These are phyloP conservation scores for Emergomyces orientalis DNA, from an alignment of 2,329 filamentous ascomycete species.

Conservation along the genomic window DNA sequence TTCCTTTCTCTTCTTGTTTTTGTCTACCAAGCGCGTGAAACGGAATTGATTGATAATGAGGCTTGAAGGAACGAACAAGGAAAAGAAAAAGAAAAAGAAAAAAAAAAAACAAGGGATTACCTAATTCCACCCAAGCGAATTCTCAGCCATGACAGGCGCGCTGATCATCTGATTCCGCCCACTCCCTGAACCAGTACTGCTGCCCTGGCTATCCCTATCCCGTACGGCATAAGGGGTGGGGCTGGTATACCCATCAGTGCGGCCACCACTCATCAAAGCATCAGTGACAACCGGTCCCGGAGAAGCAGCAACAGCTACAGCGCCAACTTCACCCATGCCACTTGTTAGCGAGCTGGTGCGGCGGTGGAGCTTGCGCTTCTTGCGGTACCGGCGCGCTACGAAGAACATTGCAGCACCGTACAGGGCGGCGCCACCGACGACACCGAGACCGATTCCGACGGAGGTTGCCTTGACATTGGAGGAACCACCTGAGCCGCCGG, in stretches of 20 bases:
- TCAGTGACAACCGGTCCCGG: conserved; percentile 31
- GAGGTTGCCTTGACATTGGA: conserved; percentile 38
- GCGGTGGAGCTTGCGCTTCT: conserved; percentile 67
- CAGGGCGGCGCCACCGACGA: conserved; percentile 68
- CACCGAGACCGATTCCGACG: conserved; percentile 63
- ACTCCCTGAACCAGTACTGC: conserved; percentile 58
- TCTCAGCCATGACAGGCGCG: conserved; percentile 83
- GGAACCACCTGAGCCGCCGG: conserved; percentile 40
- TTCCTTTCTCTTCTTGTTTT: not conserved
- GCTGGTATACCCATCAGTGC: conserved; percentile 42
- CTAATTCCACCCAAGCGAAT: conserved; percentile 94
- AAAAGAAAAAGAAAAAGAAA: not conserved
- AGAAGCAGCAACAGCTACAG: conserved; percentile 13
- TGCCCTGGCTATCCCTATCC: conserved; percentile 46
- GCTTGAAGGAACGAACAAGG: not conserved
- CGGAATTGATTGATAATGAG: not conserved
- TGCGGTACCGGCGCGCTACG: conserved; percentile 80
- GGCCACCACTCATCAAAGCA: conserved; percentile 61
- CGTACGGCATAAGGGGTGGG: conserved; percentile 29
- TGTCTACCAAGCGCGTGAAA: not conserved
- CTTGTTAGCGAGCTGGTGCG: conserved; percentile 64
- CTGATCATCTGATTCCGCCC: conserved; percentile 67
- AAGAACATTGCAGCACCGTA: conserved; percentile 94
- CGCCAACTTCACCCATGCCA: conserved; percentile 40
- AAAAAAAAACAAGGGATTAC: conserved; percentile 5